These are phyloP conservation scores for Candida ovalis DNA, from an alignment of 805 yeast species.

Conservation along the genomic window DNA sequence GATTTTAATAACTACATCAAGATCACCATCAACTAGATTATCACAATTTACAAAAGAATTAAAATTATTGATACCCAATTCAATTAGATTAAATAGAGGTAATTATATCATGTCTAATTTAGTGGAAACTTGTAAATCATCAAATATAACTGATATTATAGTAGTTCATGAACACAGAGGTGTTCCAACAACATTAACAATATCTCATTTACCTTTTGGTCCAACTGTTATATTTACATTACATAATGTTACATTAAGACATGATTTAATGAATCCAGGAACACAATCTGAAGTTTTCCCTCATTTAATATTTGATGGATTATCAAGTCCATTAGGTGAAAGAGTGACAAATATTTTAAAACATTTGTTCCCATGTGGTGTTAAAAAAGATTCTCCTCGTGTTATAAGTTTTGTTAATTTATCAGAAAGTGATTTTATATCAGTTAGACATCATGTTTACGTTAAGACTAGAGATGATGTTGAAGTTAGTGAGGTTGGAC, in stretches of 20 bases:
- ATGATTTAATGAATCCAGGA: constrained; percentile 82
- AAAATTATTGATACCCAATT: constrained; percentile 82
- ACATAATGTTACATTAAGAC: constrained; percentile 92
- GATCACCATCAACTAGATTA: constrained; percentile 83
- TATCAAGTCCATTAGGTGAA: constrained; percentile 74
- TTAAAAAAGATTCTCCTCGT: constrained; percentile 80
- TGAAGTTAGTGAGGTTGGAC: constrained; percentile 95
- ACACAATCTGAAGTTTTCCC: constrained; percentile 91
- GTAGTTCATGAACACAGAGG: constrained; percentile 96
- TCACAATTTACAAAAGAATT: constrained; percentile 93
- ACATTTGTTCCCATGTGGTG: constrained; percentile 96
- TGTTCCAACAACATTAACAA: constrained; percentile 89
- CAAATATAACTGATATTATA: constrained; percentile 80
- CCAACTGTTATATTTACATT: constrained; percentile 93
- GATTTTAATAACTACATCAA: constrained; percentile 86
- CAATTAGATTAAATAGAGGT: constrained; percentile 90
- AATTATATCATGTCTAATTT: constrained; percentile 80
- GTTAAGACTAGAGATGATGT: constrained; percentile 85
- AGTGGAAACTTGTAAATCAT: constrained; percentile 72
- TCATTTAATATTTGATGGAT: constrained; percentile 88
- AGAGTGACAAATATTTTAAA: constrained; percentile 78
- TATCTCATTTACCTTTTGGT: constrained; percentile 96
- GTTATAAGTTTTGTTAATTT: constrained; percentile 90
- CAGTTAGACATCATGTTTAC: constrained; percentile 93
- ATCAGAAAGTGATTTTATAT: constrained; percentile 71